A percentile compares a stretch with the other conserved stretches of the same genome.
Evolutionary conservation across 192 early-diverging fungal genomes (phyloP).

Genomic region (Umbelopsis ramanniana): DNA sequence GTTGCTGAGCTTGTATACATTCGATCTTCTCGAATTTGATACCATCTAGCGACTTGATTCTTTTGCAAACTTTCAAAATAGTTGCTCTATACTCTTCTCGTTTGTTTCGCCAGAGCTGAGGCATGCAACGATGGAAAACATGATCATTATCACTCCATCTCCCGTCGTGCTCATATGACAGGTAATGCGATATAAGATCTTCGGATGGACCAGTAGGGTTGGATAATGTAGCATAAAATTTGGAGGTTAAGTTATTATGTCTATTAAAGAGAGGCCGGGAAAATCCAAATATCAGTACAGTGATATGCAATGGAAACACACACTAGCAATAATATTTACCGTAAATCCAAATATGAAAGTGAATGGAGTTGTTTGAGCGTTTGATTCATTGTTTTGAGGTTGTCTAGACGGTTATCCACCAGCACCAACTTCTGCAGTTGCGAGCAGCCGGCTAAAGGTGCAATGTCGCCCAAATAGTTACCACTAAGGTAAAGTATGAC

Average conservation of each 20-base stretch:
- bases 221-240: slow-evolving; percentile 19
- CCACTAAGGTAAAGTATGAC: slow-evolving; percentile 44
- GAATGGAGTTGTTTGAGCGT: slow-evolving; percentile 18
- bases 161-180: slow-evolving; percentile 14
- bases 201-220: slow-evolving; percentile 11
- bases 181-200: slow-evolving; percentile 1
- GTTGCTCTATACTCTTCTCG: slow-evolving; percentile 20
- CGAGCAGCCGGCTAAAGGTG: slow-evolving; percentile 39
- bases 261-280: too few species aligned
- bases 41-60: slow-evolving; percentile 18
- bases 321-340: not conserved
- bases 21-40: slow-evolving; percentile 3
- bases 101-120: slow-evolving; percentile 2
- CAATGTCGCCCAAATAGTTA: slow-evolving; percentile 44
- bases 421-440: slow-evolving; percentile 47
- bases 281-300: too few species aligned
- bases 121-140: slow-evolving; percentile 11
- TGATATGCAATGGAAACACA: too few species aligned
- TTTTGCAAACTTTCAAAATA: slow-evolving; percentile 12
- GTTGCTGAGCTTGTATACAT: not conserved
- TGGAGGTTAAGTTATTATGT: slow-evolving; percentile 10
- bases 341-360: slow-evolving; percentile 28
- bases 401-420: slow-evolving; percentile 49
- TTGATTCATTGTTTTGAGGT: slow-evolving; percentile 27
- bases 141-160: slow-evolving; percentile 15